These are phyloP conservation scores for Cryptococcus sp. DNA, from an alignment of 1,284 basidiomycete genomes.

Conservation along the genomic window DNA sequence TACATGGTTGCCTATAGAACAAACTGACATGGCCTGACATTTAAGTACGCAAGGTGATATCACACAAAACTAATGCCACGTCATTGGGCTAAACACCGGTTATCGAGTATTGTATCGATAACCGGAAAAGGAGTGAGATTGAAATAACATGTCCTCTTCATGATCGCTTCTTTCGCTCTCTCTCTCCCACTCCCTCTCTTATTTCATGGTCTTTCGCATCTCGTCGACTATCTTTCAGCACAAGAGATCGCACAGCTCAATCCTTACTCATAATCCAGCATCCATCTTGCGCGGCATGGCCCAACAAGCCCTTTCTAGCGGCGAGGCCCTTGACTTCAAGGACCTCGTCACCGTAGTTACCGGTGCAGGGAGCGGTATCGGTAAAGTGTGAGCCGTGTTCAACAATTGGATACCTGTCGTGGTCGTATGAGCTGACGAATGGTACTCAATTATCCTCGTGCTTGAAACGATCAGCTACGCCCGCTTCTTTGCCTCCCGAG, in stretches of 20 bases:
- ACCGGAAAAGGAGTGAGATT: no score
- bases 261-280: not conserved
- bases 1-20: no score
- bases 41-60: no score
- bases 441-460: not conserved
- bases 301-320: conserved; percentile 7
- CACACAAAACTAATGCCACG: no score
- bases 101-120: no score
- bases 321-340: conserved; percentile 63
- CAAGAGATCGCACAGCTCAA: not conserved
- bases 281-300: conserved; percentile 2
- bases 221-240: not conserved
- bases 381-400: conserved; percentile 70
- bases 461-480: conserved; percentile 67
- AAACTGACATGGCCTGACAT: no score
- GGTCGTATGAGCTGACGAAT: not conserved
- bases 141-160: no score
- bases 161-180: no score
- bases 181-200: no score
- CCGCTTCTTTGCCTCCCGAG: conserved; percentile 82
- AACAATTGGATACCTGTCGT: not conserved
- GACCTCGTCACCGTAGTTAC: conserved; percentile 92
- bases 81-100: no score
- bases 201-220: no score
- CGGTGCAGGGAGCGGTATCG: conserved; percentile 93